These are phyloP conservation scores for Boletus vinaceobasis DNA, from an alignment of 768 basidiomycete species.

Conservation along the genomic window DNA sequence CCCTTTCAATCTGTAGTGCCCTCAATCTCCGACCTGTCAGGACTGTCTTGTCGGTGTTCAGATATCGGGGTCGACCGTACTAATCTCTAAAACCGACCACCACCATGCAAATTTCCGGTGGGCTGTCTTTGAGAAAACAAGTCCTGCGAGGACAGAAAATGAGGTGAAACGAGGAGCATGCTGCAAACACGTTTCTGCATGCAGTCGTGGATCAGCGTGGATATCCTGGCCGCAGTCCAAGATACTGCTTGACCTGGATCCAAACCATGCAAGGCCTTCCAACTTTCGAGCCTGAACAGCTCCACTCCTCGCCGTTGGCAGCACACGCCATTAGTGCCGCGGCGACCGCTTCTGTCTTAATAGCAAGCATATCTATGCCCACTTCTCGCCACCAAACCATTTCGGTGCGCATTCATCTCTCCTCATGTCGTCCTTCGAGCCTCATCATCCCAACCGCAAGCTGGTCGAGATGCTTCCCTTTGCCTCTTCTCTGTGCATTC, in stretches of 20 bases:
- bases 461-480: slow-evolving; percentile 38
- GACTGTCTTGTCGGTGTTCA: too few species aligned
- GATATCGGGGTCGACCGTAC: too few species aligned
- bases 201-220: slow-evolving; percentile 24
- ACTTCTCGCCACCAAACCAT: slow-evolving; percentile 24
- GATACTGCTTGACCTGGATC: slow-evolving; percentile 19
- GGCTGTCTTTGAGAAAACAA: background rate
- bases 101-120: background rate
- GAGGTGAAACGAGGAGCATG: slow-evolving; percentile 25
- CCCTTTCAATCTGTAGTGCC: background rate
- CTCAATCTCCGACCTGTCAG: too few species aligned
- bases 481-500: slow-evolving; percentile 33
- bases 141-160: too few species aligned
- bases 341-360: slow-evolving; percentile 30
- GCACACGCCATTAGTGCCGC: slow-evolving; percentile 31
- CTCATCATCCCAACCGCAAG: slow-evolving; percentile 21
- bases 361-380: slow-evolving; percentile 29
- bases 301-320: slow-evolving; percentile 26
- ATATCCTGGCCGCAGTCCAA: slow-evolving; percentile 11
- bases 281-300: slow-evolving; percentile 26
- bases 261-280: slow-evolving; percentile 32
- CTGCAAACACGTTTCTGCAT: slow-evolving; percentile 31
- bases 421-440: slow-evolving; percentile 9
- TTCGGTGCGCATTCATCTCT: slow-evolving; percentile 27
- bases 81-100: too few species aligned